These are phyloP conservation scores for Tulasnella sp. DNA, from an alignment of 768 basidiomycete species.

Conservation along the genomic window DNA sequence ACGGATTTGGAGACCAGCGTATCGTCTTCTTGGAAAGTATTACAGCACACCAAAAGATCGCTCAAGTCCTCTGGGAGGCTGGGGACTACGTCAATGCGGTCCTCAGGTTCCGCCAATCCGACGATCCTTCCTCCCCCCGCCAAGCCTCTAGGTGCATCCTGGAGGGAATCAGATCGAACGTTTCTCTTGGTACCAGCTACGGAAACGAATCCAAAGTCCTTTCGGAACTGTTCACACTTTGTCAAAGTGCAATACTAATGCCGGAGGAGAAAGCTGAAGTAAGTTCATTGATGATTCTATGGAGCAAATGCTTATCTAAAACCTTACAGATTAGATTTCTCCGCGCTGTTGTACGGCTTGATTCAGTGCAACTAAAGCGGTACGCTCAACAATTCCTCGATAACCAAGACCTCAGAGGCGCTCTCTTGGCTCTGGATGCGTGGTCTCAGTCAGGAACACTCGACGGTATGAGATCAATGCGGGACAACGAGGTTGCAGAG, in stretches of 20 bases:
- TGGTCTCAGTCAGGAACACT: not conserved
- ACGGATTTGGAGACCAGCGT: conserved; percentile 49
- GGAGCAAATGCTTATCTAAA: not conserved
- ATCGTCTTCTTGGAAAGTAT: conserved; percentile 45
- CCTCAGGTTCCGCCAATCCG: not conserved
- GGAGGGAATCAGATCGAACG: not conserved
- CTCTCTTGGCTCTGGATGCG: not conserved
- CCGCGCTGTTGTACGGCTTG: not conserved
- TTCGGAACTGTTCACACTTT: not conserved
- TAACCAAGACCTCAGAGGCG: not conserved
- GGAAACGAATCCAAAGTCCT: not conserved
- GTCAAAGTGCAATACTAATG: not conserved
- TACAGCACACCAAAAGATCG: conserved; percentile 48
- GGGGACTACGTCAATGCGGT: conserved; percentile 33
- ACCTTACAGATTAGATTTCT: not conserved
- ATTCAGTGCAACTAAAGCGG: not conserved
- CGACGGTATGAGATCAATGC: not conserved
- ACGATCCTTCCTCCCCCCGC: not conserved
- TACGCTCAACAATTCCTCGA: not conserved
- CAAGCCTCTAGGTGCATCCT: not conserved
- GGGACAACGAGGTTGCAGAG: not conserved
- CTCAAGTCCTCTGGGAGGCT: conserved; percentile 48
- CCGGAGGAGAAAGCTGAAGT: not conserved
- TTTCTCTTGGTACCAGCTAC: not conserved
- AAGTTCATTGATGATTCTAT: too few species aligned